Evolutionary conservation across 1,284 basidiomycete species (phyloP).

Genomic region (Cutaneotrichosporon sp.): DNA sequence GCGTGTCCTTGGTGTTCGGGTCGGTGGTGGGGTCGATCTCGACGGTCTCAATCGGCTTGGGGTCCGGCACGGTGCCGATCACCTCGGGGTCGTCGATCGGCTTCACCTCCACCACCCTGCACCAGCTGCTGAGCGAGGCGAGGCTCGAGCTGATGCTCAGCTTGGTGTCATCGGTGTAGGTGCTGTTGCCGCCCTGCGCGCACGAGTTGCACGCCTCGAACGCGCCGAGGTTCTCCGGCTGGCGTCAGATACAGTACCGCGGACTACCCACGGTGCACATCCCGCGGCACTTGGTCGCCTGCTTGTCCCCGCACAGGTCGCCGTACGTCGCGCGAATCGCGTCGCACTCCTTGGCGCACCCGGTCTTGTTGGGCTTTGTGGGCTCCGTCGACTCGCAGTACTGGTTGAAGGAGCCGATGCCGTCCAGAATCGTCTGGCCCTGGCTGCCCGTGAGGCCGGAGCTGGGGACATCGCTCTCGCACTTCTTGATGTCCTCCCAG

Average conservation of each 20-base stretch:
- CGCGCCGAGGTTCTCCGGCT: background rate
- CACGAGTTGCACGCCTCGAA: background rate
- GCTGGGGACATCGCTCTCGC: background rate
- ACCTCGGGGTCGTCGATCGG: background rate
- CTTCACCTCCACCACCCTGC: background rate
- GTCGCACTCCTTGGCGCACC: constrained; percentile 1
- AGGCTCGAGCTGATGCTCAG: background rate
- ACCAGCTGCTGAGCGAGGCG: background rate
- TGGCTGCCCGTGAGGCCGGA: background rate
- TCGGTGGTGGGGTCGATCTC: background rate
- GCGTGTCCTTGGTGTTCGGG: background rate
- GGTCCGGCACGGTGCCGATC: background rate
- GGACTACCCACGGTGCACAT: background rate
- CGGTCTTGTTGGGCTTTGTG: background rate
- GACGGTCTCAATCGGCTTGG: background rate
- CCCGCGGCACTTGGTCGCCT: background rate
- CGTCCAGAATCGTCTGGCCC: background rate
- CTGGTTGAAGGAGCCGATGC: background rate
- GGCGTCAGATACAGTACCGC: background rate
- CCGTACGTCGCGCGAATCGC: background rate
- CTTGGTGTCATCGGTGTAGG: background rate
- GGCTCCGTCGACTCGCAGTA: background rate
- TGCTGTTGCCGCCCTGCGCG: background rate
- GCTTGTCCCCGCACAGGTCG: background rate
- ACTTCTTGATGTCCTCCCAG: background rate